These are phyloP conservation scores for Macadamia integrifolia DNA, from an alignment of 164 flowering plant genomes.

Conservation along the genomic window DNA sequence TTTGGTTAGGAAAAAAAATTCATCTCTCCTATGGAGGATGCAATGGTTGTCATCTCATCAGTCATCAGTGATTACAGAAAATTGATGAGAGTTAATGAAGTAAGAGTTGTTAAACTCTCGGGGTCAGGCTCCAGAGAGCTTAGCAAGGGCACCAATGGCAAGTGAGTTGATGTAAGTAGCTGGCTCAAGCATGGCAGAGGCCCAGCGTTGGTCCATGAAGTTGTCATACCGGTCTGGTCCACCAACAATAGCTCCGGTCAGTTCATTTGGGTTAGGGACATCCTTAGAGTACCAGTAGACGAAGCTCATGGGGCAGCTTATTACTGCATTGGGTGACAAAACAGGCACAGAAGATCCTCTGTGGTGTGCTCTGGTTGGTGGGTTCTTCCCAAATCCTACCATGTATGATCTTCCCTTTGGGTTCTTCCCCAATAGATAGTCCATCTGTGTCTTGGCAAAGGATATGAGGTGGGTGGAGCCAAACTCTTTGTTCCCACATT, in stretches of 20 bases:
- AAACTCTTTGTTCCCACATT: slow-evolving; percentile 50
- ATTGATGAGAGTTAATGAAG: background rate
- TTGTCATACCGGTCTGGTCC: slow-evolving; percentile 77
- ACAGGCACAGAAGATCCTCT: slow-evolving; percentile 77
- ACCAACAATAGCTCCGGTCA: slow-evolving; percentile 87
- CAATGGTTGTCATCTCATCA: no score
- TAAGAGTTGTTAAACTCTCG: no score
- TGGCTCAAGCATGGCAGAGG: slow-evolving; percentile 57
- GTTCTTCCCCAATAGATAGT: slow-evolving; percentile 72
- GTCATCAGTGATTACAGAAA: background rate
- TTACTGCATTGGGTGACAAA: background rate
- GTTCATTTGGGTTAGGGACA: slow-evolving; percentile 64
- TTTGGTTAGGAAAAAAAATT: no score
- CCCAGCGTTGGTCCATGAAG: slow-evolving; percentile 55
- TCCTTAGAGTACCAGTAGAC: slow-evolving; percentile 38
- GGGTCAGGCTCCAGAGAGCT: slow-evolving; percentile 17
- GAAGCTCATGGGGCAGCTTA: slow-evolving; percentile 68
- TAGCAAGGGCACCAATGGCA: slow-evolving; percentile 45
- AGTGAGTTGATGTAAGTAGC: slow-evolving; percentile 63
- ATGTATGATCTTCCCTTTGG: slow-evolving; percentile 73
- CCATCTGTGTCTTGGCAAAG: slow-evolving; percentile 86
- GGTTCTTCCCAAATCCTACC: slow-evolving; percentile 80
- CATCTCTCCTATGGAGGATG: no score
- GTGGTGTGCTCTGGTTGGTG: slow-evolving; percentile 79
- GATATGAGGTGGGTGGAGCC: slow-evolving; percentile 34